Base-by-base conservation (phyloP, 2,329 filamentous ascomycete genomes). In the Penicillium janthinellum region DNA sequence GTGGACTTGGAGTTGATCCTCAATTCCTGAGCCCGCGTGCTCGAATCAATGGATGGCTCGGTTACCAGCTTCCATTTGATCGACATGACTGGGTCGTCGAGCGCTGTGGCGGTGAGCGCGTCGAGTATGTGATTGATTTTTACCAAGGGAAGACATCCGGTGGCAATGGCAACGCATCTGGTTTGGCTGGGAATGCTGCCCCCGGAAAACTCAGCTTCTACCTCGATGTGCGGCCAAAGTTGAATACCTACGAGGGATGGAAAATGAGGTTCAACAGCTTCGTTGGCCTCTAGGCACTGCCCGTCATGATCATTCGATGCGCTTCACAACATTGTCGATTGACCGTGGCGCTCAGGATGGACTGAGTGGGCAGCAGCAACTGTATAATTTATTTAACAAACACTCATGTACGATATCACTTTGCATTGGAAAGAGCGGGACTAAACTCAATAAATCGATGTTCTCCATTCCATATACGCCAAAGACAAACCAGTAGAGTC, bases 121-220 rank as follows among this genome's bases (percentile, higher is more conserved):
- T 99, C 51, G 95, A 98, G 70, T 99, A 99, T 74, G 90, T 99
- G 41, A 99, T 99, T 75, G 95, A 99, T 77, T 99, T 99, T 70
- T 99, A 99, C 73, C 88, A 92, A 5, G 95, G 95, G 0, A 86
- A 82, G 67, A 75, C 81, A 34, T 58, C 75, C 63, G 70, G 65
- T 59, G 31, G 77, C 73, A 57, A 56, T 48, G 64, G 54, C 37
- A 64, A 61, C n/a, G 49, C 66, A 28, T 37, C 62, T 14, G 73
- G 72, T 10, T 60, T 77, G 56, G 65, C 71, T 38, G 69, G 69
- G 54, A 72, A 73, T 54, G 66, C 72, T 25, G 69, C 67, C 1
- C 70, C 71, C 14, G 77, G 72, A 15, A 82, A 81, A 47, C 70
- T 88, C 65, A 88, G 83, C 65, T 89, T 89, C 67, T 88, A 86